Conservation (phyloP, 495 filamentous ascomycete genomes). For the Aspergillus avenaceus region DNA sequence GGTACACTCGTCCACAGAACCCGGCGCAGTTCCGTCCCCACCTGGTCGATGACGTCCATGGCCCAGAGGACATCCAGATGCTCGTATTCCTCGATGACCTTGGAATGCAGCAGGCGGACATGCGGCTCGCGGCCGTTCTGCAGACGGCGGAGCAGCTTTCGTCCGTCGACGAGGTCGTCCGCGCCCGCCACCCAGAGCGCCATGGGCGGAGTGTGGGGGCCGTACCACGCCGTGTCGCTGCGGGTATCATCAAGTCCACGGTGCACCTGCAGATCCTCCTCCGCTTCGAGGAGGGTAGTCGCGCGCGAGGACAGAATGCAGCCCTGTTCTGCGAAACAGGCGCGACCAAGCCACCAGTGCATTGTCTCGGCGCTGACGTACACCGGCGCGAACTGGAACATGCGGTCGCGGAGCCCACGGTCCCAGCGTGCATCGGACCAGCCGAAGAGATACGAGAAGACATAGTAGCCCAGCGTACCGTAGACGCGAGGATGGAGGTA, state of each 20-base stretch:
- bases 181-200: conserved; percentile 84
- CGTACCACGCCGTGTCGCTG: conserved; percentile 71
- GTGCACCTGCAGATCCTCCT: conserved; percentile 42
- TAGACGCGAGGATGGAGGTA: conserved; percentile 64
- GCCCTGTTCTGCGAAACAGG: conserved; percentile 86
- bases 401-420: conserved; percentile 67
- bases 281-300: conserved; percentile 59
- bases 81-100: conserved; percentile 86
- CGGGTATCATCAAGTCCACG: conserved; percentile 21
- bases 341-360: conserved; percentile 92
- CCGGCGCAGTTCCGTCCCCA: conserved; percentile 76
- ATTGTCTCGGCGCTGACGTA: conserved; percentile 89
- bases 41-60: conserved; percentile 80
- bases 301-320: conserved; percentile 83
- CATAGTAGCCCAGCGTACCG: conserved; percentile 81
- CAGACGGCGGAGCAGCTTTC: conserved; percentile 67
- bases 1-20: conserved; percentile 75
- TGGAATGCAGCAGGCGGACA: conserved; percentile 74
- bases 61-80: conserved; percentile 97
- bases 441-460: conserved; percentile 86
- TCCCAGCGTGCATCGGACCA: conserved; percentile 91
- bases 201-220: conserved; percentile 72
- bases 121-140: conserved; percentile 76
- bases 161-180: conserved; percentile 82
- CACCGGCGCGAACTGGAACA: conserved; percentile 90